phyloP scores from a whole-genome alignment of 306 rosid genomes.

The Canavalia ensiformis region DNA sequence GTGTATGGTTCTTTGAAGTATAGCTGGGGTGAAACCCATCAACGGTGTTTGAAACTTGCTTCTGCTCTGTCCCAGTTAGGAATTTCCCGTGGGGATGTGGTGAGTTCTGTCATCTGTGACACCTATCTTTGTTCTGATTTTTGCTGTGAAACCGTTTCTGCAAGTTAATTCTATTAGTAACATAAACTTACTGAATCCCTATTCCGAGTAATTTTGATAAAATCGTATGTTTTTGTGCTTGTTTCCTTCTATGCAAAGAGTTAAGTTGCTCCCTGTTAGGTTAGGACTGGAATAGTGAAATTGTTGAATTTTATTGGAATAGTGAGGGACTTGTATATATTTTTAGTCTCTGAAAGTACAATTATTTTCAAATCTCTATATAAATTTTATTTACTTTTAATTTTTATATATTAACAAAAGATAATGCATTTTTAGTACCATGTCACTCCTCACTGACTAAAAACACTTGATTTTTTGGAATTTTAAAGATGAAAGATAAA shows the following conservation, averaged over 20 bases:
- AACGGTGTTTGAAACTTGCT: slow-evolving; percentile 75
- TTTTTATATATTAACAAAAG: too few species aligned
- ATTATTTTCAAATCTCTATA: too few species aligned
- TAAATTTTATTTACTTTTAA: too few species aligned
- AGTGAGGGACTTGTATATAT: not conserved
- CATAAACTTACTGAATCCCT: too few species aligned
- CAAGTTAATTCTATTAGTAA: not conserved
- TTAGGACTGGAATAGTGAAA: not conserved
- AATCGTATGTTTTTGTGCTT: not conserved
- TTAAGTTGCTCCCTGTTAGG: not conserved
- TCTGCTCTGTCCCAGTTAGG: slow-evolving; percentile 75
- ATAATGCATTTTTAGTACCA: too few species aligned
- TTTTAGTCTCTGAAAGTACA: too few species aligned
- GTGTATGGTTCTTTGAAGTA: slow-evolving; percentile 63
- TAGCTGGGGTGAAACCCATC: slow-evolving; percentile 77
- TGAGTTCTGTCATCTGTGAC: slow-evolving; percentile 37
- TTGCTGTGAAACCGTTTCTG: too few species aligned
- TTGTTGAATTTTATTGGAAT: not conserved
- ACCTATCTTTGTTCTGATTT: not conserved
- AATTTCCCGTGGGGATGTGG: slow-evolving; percentile 82
- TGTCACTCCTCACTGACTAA: too few species aligned
- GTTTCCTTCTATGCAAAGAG: not conserved
- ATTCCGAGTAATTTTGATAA: not conserved
- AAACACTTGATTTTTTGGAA: too few species aligned
- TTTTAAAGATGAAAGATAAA: too few species aligned